Conservation (phyloP, 306 rosid genomes). For the Vachellia pachyceras region DNA sequence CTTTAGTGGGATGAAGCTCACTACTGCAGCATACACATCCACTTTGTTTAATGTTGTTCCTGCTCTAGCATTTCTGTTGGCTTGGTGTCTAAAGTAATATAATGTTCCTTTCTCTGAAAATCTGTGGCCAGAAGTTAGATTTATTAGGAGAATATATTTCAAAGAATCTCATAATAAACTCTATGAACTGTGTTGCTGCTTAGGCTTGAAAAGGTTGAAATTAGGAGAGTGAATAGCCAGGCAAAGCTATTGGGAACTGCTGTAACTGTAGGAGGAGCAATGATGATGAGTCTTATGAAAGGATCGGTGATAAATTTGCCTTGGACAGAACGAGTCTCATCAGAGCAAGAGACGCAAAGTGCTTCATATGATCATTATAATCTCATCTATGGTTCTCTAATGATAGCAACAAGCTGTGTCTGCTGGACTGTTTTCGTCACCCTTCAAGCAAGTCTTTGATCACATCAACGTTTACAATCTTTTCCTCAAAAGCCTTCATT, state of each 20-base stretch:
- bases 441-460: conserved; percentile 50
- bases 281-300: conserved; percentile 50
- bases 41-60: conserved; percentile 67
- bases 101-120: not conserved
- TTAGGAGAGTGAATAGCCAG: conserved; percentile 44
- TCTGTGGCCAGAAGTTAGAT: too few relatives aligned
- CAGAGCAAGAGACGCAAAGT: conserved; percentile 20
- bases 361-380: conserved; percentile 37
- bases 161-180: not conserved
- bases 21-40: conserved; percentile 60
- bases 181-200: not conserved
- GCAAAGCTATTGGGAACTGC: conserved; percentile 54
- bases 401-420: conserved; percentile 50
- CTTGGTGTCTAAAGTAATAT: conserved; percentile 51
- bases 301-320: conserved; percentile 51
- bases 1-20: conserved; percentile 57
- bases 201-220: conserved; percentile 58
- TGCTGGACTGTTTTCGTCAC: conserved; percentile 55
- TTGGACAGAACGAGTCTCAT: conserved; percentile 36
- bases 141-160: not conserved
- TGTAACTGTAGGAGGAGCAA: conserved; percentile 62
- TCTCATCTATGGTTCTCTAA: conserved; percentile 52
- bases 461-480: not conserved
- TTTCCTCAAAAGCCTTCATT: not conserved
- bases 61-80: conserved; percentile 62